phyloP scores from a whole-genome alignment of 1,284 basidiomycete species.

The Rhodotorula sp. region DNA sequence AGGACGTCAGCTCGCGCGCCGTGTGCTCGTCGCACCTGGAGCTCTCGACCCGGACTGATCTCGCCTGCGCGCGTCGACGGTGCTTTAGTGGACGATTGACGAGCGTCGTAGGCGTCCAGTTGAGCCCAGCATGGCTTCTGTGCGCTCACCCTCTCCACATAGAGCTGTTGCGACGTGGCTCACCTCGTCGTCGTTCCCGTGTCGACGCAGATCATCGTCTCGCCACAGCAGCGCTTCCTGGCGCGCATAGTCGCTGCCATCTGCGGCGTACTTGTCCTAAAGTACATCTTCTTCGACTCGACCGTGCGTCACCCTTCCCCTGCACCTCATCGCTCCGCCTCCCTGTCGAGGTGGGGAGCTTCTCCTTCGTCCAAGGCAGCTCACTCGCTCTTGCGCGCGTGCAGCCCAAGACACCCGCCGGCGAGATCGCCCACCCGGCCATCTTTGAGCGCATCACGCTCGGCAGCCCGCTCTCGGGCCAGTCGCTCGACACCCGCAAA shows the following conservation, averaged over 20 bases:
- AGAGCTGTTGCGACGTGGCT: background rate
- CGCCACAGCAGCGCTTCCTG: slow-evolving; percentile 33
- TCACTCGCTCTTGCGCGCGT: background rate
- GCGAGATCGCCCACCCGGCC: slow-evolving; percentile 48
- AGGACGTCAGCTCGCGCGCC: too few species aligned
- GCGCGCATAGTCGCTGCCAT: slow-evolving; percentile 21
- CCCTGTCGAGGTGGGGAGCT: background rate
- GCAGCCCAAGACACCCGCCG: slow-evolving; percentile 43
- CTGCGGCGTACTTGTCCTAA: slow-evolving; percentile 27
- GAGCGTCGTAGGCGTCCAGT: too few species aligned
- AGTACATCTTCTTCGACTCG: slow-evolving; percentile 43
- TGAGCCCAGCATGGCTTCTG: background rate
- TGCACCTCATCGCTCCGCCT: background rate
- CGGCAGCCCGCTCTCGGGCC: slow-evolving; percentile 60
- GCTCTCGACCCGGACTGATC: too few species aligned
- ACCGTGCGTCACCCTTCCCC: slow-evolving; percentile 20
- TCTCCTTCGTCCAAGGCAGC: background rate
- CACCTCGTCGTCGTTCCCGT: background rate
- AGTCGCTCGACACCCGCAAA: slow-evolving; percentile 78
- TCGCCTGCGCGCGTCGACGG: too few species aligned
- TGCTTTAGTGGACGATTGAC: too few species aligned
- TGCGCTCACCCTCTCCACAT: background rate
- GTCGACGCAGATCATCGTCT: slow-evolving; percentile 30
- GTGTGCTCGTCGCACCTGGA: too few species aligned
- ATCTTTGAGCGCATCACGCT: slow-evolving; percentile 80